Percentiles rank a stretch among this genome's conserved stretches.
Conservation (phyloP, 2,329 filamentous ascomycete species). For the Clonostachys byssicola region DNA sequence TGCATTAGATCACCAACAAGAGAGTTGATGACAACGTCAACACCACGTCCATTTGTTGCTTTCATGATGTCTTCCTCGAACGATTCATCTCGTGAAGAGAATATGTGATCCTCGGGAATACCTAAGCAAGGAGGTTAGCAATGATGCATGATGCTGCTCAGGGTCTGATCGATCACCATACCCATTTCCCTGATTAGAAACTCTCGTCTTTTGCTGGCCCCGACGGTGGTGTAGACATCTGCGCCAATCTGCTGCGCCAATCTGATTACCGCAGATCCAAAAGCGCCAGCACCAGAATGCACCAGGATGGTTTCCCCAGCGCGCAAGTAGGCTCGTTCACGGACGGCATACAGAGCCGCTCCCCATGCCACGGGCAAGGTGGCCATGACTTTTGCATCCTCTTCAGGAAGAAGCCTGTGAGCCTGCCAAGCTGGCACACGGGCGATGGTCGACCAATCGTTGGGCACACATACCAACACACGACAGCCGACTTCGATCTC, state of each 20-base stretch:
- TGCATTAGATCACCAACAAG: slow-evolving; percentile 18
- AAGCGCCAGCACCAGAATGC: slow-evolving; percentile 19
- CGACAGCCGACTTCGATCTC: slow-evolving; percentile 14
- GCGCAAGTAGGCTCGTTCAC: slow-evolving; percentile 13
- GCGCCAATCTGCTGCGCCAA: slow-evolving; percentile 14
- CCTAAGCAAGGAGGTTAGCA: slow-evolving; percentile 14
- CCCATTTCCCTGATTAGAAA: slow-evolving; percentile 9
- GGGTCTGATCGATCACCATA: background rate
- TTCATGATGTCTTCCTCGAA: slow-evolving; percentile 15
- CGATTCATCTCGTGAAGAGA: slow-evolving; percentile 13
- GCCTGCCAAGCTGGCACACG: background rate
- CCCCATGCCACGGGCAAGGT: slow-evolving; percentile 17
- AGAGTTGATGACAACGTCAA: slow-evolving; percentile 23
- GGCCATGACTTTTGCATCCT: slow-evolving; percentile 10
- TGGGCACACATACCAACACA: slow-evolving; percentile 14
- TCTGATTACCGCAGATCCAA: slow-evolving; percentile 21
- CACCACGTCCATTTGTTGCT: slow-evolving; percentile 14
- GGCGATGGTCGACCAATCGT: slow-evolving; percentile 11
- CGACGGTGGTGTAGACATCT: slow-evolving; percentile 24
- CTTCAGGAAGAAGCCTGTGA: background rate
- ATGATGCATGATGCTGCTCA: slow-evolving; percentile 18
- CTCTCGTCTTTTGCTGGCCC: slow-evolving; percentile 16
- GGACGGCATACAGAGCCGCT: slow-evolving; percentile 6
- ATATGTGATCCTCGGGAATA: slow-evolving; percentile 22
- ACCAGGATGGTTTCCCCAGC: slow-evolving; percentile 25